phyloP scores from a whole-genome alignment of 352 stramenopile genomes.

The Phytophthora chlamydospora region DNA sequence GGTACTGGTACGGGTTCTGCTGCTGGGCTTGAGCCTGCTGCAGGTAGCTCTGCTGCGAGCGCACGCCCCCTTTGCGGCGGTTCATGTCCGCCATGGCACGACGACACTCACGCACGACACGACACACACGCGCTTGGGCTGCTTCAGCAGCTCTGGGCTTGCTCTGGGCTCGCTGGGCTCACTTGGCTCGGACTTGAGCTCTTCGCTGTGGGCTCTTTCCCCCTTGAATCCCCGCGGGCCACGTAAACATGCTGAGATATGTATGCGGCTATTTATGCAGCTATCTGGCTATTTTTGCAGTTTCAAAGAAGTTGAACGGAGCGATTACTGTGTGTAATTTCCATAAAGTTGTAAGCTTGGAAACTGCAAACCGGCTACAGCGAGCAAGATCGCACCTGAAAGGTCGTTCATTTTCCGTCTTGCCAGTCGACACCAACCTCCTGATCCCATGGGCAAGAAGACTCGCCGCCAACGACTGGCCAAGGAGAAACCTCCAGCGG shows the following conservation, averaged over 20 bases:
- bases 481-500: slow-evolving; percentile 2
- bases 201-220: slow-evolving; percentile 9
- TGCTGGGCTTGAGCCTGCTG: slow-evolving; percentile 35
- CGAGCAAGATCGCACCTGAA: slow-evolving; percentile 2
- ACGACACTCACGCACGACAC: slow-evolving; percentile 25
- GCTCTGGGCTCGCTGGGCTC: slow-evolving; percentile 14
- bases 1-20: slow-evolving; percentile 37
- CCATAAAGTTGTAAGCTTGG: neutral
- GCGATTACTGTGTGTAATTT: slow-evolving; percentile 11
- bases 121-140: slow-evolving; percentile 16
- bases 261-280: slow-evolving; percentile 15
- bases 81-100: slow-evolving; percentile 54
- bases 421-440: slow-evolving; percentile 5
- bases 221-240: slow-evolving; percentile 8
- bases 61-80: slow-evolving; percentile 49
- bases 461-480: slow-evolving; percentile 10
- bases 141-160: slow-evolving; percentile 4
- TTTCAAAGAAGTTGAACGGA: too few species aligned
- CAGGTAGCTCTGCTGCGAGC: slow-evolving; percentile 53
- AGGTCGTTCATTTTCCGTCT: slow-evolving; percentile 13
- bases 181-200: slow-evolving; percentile 28
- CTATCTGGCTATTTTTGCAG: too few species aligned
- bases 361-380: too few species aligned
- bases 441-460: slow-evolving; percentile 35
- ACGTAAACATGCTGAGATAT: slow-evolving; percentile 23